Percentiles rank a stretch among this genome's conserved stretches.
These are phyloP conservation scores for Pulicaria dysenterica DNA, from an alignment of 129 eudicot genomes.

Conservation along the genomic window DNA sequence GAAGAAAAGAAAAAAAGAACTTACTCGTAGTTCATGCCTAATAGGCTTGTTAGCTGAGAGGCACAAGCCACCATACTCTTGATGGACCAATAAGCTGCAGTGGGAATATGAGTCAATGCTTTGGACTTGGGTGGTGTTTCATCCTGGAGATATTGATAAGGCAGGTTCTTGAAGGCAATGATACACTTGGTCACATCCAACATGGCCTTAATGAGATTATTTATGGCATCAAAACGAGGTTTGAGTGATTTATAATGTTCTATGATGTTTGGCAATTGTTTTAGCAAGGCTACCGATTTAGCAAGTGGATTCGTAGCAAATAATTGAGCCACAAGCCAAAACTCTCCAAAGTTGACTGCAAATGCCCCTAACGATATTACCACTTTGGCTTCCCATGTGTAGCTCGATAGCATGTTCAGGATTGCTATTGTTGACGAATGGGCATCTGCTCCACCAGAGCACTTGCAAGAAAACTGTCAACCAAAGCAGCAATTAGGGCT, in stretches of 20 bases:
- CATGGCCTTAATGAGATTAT: constrained; percentile 53
- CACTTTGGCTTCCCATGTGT: constrained; percentile 88
- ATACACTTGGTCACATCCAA: constrained; percentile 76
- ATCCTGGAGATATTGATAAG: constrained; percentile 59
- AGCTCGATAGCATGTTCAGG: constrained; percentile 65
- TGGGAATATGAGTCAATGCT: constrained; percentile 65
- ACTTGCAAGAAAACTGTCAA: constrained; percentile 80
- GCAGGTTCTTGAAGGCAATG: constrained; percentile 60
- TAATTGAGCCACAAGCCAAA: constrained; percentile 79
- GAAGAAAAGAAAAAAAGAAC: constrained; percentile 14
- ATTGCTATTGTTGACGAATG: constrained; percentile 70
- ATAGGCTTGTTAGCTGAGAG: constrained; percentile 67
- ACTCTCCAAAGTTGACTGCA: constrained; percentile 76
- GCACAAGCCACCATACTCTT: constrained; percentile 79
- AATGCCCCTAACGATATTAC: constrained; percentile 70
- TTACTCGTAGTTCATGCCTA: constrained; percentile 79
- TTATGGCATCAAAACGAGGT: constrained; percentile 70
- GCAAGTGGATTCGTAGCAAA: constrained; percentile 71
- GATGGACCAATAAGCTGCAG: constrained; percentile 89
- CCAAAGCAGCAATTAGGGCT: constrained; percentile 2
- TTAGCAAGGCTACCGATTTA: constrained; percentile 72
- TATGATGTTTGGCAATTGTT: constrained; percentile 64
- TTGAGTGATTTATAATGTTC: constrained; percentile 59
- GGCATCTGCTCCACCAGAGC: constrained; percentile 75
- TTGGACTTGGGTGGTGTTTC: constrained; percentile 65